Base-by-base conservation (phyloP, 163 green algal genomes). In the Scenedesmus sp. region DNA sequence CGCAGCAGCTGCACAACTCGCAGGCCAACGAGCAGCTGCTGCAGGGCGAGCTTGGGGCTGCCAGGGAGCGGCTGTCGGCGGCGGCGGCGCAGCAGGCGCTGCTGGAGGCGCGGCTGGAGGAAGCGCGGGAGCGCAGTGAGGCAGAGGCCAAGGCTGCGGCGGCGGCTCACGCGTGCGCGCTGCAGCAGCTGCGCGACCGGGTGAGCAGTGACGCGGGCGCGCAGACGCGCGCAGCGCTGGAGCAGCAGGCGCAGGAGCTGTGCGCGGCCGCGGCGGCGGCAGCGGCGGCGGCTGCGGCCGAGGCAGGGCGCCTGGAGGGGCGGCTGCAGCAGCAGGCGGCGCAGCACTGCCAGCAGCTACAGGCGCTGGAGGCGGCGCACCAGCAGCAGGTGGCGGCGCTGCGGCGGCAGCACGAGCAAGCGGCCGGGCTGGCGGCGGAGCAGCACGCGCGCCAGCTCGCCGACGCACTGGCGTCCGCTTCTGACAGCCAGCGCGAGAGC, bases 1-100 rank as follows among this genome's bases (percentile, higher is more conserved):
- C 87, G 66, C 60, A 81, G 4, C 83, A 88, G 81, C 78, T 89
- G 15, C 67, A 85, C 31, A 65, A 58, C 26, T 29, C 36, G 9
- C 28, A 60, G 36, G 29, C 29, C 0, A 75, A 47, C 60, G 31
- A 54, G 63, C 73, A 85, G 62, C 60, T 87, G 79, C 80, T 90
- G 39, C 75, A 80, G n/a, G 80, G 62, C 2, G 71, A 77, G 51
- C 85, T 92, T 50, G n/a, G 29, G 0, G 69, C 69, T 28, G 60
- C 69, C 6, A 60, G 58, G 53, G 36, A 78, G 64, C 82, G 90
- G 80, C 57, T 64, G 22, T 45, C 50, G 20, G 45, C 75, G 17
- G 47, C n/a, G 18, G 48, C 54, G 54, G 18, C 31, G 47, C 29
- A 53, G 17, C 31, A 80, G 18, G 58, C 50, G 31, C 62, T 75